phyloP scores from a whole-genome alignment of 768 basidiomycete genomes.

The Leccinum truebloodii region DNA sequence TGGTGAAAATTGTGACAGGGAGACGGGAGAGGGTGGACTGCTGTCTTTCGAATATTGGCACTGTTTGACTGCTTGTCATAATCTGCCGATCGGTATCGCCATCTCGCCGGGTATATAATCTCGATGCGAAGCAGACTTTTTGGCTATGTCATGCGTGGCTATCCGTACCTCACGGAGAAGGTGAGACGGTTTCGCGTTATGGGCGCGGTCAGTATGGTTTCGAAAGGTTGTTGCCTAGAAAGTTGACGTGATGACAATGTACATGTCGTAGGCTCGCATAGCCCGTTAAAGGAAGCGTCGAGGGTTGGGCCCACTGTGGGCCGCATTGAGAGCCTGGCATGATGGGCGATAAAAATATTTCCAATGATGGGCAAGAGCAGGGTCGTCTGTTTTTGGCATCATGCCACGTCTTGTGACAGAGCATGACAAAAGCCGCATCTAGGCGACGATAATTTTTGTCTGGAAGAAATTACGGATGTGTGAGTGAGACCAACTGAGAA shows the following conservation, averaged over 20 bases:
- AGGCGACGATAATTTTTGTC: neutral
- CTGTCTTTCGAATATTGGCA: neutral
- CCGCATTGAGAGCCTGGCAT: neutral
- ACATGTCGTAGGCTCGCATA: conserved; percentile 1
- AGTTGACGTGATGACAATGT: conserved; percentile 7
- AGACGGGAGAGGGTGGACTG: neutral
- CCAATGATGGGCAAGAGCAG: conserved; percentile 1
- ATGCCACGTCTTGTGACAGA: conserved; percentile 1
- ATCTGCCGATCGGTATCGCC: conserved; percentile 7
- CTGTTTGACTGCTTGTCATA: conserved; percentile 3
- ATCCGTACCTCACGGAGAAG: neutral
- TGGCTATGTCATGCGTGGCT: conserved; percentile 7
- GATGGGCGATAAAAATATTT: neutral
- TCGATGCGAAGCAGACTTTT: conserved; percentile 7
- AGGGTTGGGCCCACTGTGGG: neutral
- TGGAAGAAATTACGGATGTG: neutral
- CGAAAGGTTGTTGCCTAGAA: neutral
- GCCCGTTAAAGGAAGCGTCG: neutral
- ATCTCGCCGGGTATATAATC: neutral
- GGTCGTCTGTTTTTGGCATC: neutral
- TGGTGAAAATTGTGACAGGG: neutral
- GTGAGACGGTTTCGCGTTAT: conserved; percentile 7
- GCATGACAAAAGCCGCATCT: neutral
- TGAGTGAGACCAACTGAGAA: neutral
- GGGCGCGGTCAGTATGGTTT: conserved; percentile 4